Percentiles rank a stretch among this genome's conserved stretches.
These are phyloP conservation scores for Aspergillus aculeatinus DNA, from an alignment of 2,329 filamentous ascomycete genomes.

Conservation along the genomic window DNA sequence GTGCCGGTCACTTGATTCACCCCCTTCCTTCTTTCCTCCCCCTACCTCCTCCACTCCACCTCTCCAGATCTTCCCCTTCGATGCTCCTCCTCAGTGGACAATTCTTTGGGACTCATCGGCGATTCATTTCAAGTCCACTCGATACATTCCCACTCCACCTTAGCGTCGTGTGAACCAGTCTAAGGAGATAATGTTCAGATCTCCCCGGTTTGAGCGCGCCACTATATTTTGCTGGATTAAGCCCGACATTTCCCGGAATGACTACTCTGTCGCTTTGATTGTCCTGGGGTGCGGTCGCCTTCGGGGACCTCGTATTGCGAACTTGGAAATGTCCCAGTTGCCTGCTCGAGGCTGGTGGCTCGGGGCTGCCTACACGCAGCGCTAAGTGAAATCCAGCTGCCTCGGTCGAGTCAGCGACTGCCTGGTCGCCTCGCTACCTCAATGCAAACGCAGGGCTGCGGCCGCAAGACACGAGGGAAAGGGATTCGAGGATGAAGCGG, in stretches of 20 bases:
- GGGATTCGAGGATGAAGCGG: neutral
- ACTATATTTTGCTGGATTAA: neutral
- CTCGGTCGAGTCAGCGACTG: neutral
- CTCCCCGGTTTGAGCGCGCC: neutral
- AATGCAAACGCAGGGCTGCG: neutral
- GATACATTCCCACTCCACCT: neutral
- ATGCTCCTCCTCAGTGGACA: neutral
- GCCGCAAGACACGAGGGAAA: neutral
- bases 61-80: neutral
- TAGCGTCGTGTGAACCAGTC: neutral
- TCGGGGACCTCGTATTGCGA: neutral
- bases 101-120: neutral
- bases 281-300: neutral
- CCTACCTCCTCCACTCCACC: neutral
- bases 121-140: neutral
- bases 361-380: slow-evolving; percentile 3
- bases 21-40: slow-evolving; percentile 2
- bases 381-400: neutral
- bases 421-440: neutral
- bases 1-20: slow-evolving; percentile 4
- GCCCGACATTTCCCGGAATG: neutral
- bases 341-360: neutral
- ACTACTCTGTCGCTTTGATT: neutral
- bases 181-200: neutral
- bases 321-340: neutral